Conservation (phyloP, 2,329 filamentous ascomycete species). For the Canariomyces notabilis region DNA sequence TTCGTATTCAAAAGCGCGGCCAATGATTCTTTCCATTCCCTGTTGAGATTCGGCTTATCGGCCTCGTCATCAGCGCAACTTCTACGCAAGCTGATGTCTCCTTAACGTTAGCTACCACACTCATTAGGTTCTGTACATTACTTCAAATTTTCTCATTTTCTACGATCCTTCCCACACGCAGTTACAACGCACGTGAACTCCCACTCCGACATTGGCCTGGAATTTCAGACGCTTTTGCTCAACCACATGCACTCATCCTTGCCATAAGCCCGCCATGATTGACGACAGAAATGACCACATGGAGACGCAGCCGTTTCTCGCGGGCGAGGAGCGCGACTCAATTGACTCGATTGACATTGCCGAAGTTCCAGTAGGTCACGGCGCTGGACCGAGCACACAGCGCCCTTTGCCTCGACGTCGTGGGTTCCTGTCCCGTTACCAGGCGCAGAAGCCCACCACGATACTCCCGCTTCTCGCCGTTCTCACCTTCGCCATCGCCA, state of each 20-base stretch:
- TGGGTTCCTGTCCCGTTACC: conserved; percentile 7
- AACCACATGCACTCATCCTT: not conserved
- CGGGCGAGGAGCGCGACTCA: conserved; percentile 10
- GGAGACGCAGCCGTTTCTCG: conserved; percentile 15
- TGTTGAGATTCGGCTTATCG: conserved; percentile 2
- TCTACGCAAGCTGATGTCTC: too few species aligned
- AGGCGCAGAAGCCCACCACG: conserved; percentile 11
- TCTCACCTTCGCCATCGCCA: conserved; percentile 16
- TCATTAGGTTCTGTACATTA: too few species aligned
- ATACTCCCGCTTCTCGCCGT: conserved; percentile 18
- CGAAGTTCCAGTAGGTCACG: too few species aligned
- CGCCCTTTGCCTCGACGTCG: not conserved
- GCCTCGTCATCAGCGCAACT: conserved; percentile 6
- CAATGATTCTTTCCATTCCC: not conserved
- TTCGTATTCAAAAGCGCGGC: conserved; percentile 8
- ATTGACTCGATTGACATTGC: too few species aligned
- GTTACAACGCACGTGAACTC: too few species aligned
- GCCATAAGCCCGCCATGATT: not conserved
- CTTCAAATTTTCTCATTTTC: too few species aligned
- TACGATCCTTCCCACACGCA: too few species aligned
- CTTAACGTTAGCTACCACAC: too few species aligned
- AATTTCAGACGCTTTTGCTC: not conserved
- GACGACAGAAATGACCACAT: conserved; percentile 2
- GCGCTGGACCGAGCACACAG: too few species aligned
- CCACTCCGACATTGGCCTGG: too few species aligned